phyloP scores from a whole-genome alignment of 1,139 yeast species.

The Geotrichum klebahnii region DNA sequence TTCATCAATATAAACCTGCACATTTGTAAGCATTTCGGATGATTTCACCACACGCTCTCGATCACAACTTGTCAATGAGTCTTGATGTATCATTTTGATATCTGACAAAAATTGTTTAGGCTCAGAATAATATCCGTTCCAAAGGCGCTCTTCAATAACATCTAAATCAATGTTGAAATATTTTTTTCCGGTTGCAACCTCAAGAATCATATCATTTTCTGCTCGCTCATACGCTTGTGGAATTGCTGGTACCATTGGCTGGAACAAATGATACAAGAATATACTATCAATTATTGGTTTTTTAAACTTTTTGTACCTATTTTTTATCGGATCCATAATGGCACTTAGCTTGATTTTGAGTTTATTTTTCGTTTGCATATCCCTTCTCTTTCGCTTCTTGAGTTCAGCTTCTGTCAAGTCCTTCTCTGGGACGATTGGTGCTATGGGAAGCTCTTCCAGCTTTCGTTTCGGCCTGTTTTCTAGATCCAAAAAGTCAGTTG shows the following conservation, averaged over 20 bases:
- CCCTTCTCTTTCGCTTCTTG: conserved; percentile 60
- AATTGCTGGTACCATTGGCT: conserved; percentile 40
- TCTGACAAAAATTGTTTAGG: conserved; percentile 87
- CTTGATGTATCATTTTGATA: conserved; percentile 76
- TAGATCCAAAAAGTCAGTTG: conserved; percentile 47
- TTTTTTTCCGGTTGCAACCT: conserved; percentile 65
- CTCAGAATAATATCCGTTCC: conserved; percentile 95
- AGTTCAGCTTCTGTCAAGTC: conserved; percentile 32
- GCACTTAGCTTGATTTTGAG: conserved; percentile 82
- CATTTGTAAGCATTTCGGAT: conserved; percentile 93
- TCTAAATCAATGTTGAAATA: conserved; percentile 89
- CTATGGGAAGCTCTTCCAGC: conserved; percentile 45
- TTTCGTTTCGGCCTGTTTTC: conserved; percentile 39
- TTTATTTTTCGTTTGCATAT: conserved; percentile 76
- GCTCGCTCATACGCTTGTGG: conserved; percentile 50
- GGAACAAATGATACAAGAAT: conserved; percentile 70
- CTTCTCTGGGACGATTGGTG: conserved; percentile 36
- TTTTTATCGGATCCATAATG: conserved; percentile 83
- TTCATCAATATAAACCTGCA: conserved; percentile 92
- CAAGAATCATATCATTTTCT: conserved; percentile 75
- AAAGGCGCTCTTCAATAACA: conserved; percentile 85
- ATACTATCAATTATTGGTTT: conserved; percentile 85
- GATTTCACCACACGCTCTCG: conserved; percentile 84
- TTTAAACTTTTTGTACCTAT: conserved; percentile 79
- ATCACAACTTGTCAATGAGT: conserved; percentile 70